Evolutionary conservation across 495 filamentous ascomycete species (phyloP), one percentile per base, ranked within the genome.

Genomic region (Talaromyces nanjingensis): DNA sequence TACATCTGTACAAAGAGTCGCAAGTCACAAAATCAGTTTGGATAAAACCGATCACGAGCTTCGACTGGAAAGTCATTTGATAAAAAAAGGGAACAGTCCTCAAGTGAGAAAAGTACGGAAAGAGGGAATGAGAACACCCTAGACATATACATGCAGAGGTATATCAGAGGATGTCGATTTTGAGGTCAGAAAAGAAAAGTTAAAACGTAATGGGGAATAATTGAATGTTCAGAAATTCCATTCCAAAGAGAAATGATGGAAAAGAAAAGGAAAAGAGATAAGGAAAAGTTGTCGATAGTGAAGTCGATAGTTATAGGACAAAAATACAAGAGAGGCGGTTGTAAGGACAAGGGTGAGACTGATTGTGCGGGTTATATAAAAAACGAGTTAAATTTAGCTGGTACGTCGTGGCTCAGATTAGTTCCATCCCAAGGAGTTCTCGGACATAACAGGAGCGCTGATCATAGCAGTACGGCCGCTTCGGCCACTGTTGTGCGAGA

Each of bases 391-490:
- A 42, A 34, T 14, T 20, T 7, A 16, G 31, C 18, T 37, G 33
- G 22, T n/a, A 16, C 16, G 16, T 65, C 59, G 63, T 61, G 37
- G 12, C 37, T 67, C 53, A 25, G 58, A 68, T 77, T 84, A 98
- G 79, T 96, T 97, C 94, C 94, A 98, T 66, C 94, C 94, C 65
- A 98, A 85, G 60, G 92, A 96, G 80, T 98, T 98, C 81, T 97
- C 94, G 49, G 93, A 91, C 82, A 93, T 96, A 64, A 98, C 90
- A 4, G 94, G 94, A 58, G 88, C 88, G 72, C 84, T 88, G 71
- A 89, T 91, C 81, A 85, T 85, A 73, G 87, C 87, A 73, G 87
- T 87, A 65, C 88, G 81, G 67, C 81, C 83, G 69, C 86, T 91
- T 68, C 89, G 83, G 55, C 90, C 84, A 69, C 88, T 89, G 63